These are phyloP conservation scores for Sonneratia alba DNA, from an alignment of 345 rosid genomes.

Conservation along the genomic window DNA sequence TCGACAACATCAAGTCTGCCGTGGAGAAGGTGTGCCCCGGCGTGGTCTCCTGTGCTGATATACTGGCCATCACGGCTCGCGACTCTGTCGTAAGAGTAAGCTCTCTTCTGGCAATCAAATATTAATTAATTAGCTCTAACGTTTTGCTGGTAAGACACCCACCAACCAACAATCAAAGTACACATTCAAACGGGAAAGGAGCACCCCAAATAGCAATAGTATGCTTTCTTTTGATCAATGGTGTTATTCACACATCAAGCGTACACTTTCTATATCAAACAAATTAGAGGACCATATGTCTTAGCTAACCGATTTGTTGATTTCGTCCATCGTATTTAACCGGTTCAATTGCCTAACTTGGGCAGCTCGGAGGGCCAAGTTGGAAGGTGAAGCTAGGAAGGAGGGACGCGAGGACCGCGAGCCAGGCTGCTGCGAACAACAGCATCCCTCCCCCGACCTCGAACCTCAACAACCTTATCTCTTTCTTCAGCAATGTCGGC, in stretches of 20 bases:
- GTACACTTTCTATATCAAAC: too few species aligned
- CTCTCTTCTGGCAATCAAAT: too few species aligned
- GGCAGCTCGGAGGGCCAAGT: constrained; percentile 67
- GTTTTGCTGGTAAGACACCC: too few species aligned
- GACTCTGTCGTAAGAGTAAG: constrained; percentile 36
- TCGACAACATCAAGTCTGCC: constrained; percentile 31
- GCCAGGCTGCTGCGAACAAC: constrained; percentile 68
- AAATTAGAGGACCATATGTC: too few species aligned
- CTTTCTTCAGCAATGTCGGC: constrained; percentile 50
- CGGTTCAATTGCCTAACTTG: not conserved
- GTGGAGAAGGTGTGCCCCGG: constrained; percentile 42
- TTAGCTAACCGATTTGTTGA: not conserved
- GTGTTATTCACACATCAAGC: too few species aligned
- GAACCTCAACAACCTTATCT: constrained; percentile 46
- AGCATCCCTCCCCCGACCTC: constrained; percentile 61
- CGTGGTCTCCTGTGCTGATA: constrained; percentile 47
- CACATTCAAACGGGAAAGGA: too few species aligned
- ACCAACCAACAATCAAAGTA: too few species aligned
- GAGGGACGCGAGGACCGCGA: constrained; percentile 70
- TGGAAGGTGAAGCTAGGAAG: constrained; percentile 88
- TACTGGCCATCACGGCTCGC: constrained; percentile 39
- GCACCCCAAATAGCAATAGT: too few species aligned
- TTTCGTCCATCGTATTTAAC: not conserved
- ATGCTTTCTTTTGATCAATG: too few species aligned
- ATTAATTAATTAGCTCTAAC: too few species aligned